A percentile compares a stretch with the other conserved stretches of the same genome.
phyloP scores from a whole-genome alignment of 169 alveolate species.

The Miamiensis avidus region DNA sequence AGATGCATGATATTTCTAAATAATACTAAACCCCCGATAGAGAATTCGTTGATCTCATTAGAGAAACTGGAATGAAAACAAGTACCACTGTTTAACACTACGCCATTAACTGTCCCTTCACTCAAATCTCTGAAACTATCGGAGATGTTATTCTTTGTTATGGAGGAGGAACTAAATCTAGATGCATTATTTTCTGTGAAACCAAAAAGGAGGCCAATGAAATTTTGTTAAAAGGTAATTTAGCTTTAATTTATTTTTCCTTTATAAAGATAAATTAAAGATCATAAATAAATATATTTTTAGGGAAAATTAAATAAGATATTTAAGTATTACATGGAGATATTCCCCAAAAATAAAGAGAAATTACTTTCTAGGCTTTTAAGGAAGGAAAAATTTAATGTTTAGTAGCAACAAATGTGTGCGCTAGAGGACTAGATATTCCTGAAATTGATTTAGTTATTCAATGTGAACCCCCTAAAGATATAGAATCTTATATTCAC shows the following conservation, averaged over 20 bases:
- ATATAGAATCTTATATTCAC: constrained; percentile 81
- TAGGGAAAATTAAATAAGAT: constrained; percentile 62
- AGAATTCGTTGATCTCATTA: constrained; percentile 76
- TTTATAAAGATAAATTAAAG: no score
- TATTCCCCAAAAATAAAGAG: constrained; percentile 89
- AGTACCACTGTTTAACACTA: constrained; percentile 84
- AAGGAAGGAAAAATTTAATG: constrained; percentile 84
- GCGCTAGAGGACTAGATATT: constrained; percentile 92
- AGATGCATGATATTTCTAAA: constrained; percentile 15
- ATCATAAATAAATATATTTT: background rate
- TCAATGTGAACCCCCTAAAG: constrained; percentile 84
- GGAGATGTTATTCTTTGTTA: constrained; percentile 84
- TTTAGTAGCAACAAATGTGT: constrained; percentile 92
- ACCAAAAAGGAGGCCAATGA: constrained; percentile 91
- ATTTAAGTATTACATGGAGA: constrained; percentile 91
- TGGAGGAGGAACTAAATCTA: constrained; percentile 83
- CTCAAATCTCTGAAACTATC: constrained; percentile 79
- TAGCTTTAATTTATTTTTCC: constrained; percentile 1
- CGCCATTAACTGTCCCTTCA: constrained; percentile 85
- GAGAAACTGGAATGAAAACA: constrained; percentile 77
- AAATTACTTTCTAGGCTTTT: constrained; percentile 84
- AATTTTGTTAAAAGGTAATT: constrained; percentile 71
- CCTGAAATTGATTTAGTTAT: constrained; percentile 86
- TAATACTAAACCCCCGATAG: constrained; percentile 64
- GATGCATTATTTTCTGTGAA: constrained; percentile 89